phyloP scores from a whole-genome alignment of 208 protist species.

The Trypanosomatidae sp. region DNA sequence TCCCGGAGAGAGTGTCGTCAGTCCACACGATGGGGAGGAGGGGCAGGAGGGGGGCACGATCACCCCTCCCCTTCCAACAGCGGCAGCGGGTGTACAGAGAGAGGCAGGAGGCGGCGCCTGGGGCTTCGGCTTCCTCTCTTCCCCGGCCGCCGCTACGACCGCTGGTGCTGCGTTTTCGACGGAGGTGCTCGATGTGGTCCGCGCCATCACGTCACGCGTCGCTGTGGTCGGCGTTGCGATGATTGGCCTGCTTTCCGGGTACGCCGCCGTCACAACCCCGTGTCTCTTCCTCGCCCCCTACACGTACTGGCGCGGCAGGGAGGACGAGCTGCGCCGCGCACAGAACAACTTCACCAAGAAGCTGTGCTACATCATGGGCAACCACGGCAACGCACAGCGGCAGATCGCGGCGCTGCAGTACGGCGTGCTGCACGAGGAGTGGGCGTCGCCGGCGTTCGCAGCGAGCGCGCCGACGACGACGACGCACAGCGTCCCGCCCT shows the following conservation, averaged over 20 bases:
- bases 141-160: neutral
- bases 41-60: no score
- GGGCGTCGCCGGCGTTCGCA: constrained; percentile 9
- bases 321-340: constrained; percentile 30
- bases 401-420: constrained; percentile 51
- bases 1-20: neutral
- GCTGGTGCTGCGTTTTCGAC: neutral
- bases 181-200: constrained; percentile 10
- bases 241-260: constrained; percentile 71
- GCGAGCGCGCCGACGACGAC: neutral
- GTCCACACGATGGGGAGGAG: neutral
- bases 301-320: constrained; percentile 34
- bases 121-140: no score
- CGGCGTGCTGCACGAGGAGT: constrained; percentile 27
- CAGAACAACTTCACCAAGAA: constrained; percentile 43
- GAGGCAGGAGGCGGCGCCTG: no score
- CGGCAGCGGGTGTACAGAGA: no score
- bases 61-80: no score
- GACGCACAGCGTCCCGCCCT: no score
- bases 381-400: constrained; percentile 46
- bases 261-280: constrained; percentile 69
- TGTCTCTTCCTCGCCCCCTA: constrained; percentile 42
- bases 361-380: constrained; percentile 55
- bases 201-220: constrained; percentile 29
- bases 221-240: constrained; percentile 54